Conservation (phyloP, 2,329 filamentous ascomycete species). For the Karstenula rhodostoma region DNA sequence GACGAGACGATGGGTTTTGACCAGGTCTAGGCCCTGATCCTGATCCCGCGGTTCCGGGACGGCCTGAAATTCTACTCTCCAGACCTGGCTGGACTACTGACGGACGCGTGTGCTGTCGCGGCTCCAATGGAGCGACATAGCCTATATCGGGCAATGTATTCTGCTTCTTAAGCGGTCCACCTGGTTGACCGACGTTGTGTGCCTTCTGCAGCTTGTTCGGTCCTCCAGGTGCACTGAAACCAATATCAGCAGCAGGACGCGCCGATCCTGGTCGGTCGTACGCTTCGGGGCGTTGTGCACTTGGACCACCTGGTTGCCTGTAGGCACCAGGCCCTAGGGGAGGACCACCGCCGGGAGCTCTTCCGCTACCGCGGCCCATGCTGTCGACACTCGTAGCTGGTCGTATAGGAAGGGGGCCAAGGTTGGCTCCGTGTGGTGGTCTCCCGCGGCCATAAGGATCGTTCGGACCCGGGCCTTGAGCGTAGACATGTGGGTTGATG, state of each 20-base stretch:
- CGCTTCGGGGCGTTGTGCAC: conserved; percentile 46
- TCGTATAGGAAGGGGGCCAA: conserved; percentile 44
- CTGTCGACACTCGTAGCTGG: conserved; percentile 48
- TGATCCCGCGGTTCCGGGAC: conserved; percentile 34
- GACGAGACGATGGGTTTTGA: conserved; percentile 26
- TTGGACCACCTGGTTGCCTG: conserved; percentile 50
- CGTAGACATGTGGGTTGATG: conserved; percentile 56
- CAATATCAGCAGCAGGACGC: conserved; percentile 50
- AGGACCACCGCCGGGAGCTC: conserved; percentile 36
- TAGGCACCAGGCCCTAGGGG: conserved; percentile 45
- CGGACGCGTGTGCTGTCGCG: conserved; percentile 45
- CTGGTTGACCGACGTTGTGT: conserved; percentile 30
- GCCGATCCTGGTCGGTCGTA: conserved; percentile 50
- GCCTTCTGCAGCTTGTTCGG: conserved; percentile 53
- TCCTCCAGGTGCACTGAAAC: conserved; percentile 55
- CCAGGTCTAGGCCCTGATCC: conserved; percentile 27
- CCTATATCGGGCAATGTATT: conserved; percentile 48
- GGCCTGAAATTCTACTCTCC: conserved; percentile 40
- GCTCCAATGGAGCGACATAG: conserved; percentile 47
- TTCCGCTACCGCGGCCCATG: conserved; percentile 45
- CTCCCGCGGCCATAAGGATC: conserved; percentile 42
- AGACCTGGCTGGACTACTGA: conserved; percentile 46
- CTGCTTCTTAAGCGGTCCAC: conserved; percentile 36
- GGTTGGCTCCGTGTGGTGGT: conserved; percentile 34
- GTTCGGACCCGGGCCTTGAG: conserved; percentile 25